These are phyloP conservation scores for Ceratocystis albifundus DNA, from an alignment of 2,329 filamentous ascomycete species.

Conservation along the genomic window DNA sequence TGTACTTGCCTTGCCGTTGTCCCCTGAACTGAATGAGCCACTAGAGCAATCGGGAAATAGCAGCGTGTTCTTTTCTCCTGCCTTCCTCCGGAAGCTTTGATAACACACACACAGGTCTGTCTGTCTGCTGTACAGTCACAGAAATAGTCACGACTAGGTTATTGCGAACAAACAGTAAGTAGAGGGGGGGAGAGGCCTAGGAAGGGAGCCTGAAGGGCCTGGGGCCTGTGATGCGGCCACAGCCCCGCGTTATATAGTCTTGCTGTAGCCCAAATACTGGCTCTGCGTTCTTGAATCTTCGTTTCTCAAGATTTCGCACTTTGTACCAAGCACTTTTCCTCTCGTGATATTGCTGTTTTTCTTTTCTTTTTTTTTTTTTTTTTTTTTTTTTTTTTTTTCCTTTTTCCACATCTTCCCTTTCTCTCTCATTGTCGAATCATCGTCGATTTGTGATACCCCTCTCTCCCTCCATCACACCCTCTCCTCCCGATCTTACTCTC, in stretches of 20 bases:
- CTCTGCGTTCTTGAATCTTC: neutral
- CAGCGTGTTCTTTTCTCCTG: constrained; percentile 3
- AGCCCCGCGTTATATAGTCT: constrained; percentile 4
- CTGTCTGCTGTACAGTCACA: constrained; percentile 5
- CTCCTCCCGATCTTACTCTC: neutral
- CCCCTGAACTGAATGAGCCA: neutral
- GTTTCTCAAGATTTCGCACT: neutral
- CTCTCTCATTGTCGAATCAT: neutral
- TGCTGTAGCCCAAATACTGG: neutral
- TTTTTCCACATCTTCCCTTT: neutral
- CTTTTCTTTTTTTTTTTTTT: neutral
- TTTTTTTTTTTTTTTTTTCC: neutral
- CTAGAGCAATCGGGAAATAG: neutral
- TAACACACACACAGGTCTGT: neutral
- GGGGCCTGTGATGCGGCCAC: neutral
- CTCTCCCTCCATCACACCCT: neutral
- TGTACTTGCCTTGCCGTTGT: neutral
- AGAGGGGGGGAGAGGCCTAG: neutral
- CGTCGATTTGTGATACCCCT: neutral
- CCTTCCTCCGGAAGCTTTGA: neutral
- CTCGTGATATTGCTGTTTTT: neutral
- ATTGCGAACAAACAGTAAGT: neutral
- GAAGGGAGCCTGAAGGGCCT: neutral
- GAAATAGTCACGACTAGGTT: neutral
- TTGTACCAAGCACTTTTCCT: neutral